Base-by-base conservation (phyloP, 2,329 filamentous ascomycete species). In the Aaosphaeria arxii region DNA sequence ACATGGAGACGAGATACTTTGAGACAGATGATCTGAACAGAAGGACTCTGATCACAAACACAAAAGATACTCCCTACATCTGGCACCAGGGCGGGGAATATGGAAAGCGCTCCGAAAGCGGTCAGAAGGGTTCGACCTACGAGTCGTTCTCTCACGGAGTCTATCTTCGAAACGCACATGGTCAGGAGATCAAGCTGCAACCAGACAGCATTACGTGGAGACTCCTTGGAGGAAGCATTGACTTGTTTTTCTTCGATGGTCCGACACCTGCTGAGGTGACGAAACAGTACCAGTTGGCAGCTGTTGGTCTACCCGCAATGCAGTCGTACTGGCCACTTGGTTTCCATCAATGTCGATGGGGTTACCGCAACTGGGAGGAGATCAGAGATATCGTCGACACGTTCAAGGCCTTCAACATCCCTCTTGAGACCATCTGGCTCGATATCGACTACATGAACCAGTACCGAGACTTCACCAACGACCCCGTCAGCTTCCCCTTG, bases 311-410 rank as follows among this genome's bases (percentile, higher is more conserved):
- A 5, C 88, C 89, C 1, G 84, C 84, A 0, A 85, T 92, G 82
- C 86, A 91, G 62, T 85, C 54, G 11, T 51, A 88, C 56, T 91
- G 82, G 76, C 32, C 32, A 0, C 83, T 95, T 51, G 90, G 90
- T 1, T 92, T 80, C 63, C 89, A 95, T 55, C 89, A 95, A 64
- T 92, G 88, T 58, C 80, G 88, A 50, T 94, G 89, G 84, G 89
- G 89, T 1, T 94, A 94, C 64, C 73, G 78, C 36, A 89, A 88
- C 58, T 90, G 86, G 83, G 80, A 81, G 1, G 77, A 82, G 30
- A 62, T 89, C 3, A 78, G 86, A 53, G 80, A 80, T 17, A 75
- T 82, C 7, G 73, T 81, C 31, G 70, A 78, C 42, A 76, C 74
- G 44, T 81, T 79, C 64, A 74, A 72, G 48, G 72, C 71, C 17